Percentiles rank a stretch among this genome's conserved stretches.
These are phyloP conservation scores for Naegleria lovaniensis DNA, from an alignment of 208 protist species.

Conservation along the genomic window DNA sequence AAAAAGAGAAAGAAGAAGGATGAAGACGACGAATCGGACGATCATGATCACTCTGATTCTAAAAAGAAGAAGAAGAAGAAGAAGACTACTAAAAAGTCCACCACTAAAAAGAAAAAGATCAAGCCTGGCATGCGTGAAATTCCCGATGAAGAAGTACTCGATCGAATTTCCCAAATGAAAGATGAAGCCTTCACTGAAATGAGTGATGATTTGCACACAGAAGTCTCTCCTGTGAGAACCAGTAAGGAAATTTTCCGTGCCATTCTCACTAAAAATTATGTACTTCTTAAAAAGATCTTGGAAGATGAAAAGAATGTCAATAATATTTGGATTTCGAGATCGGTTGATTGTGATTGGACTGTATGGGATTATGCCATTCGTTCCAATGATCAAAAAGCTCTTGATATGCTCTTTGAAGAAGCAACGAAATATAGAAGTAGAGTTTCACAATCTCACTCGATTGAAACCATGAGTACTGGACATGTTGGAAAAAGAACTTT, in stretches of 20 bases:
- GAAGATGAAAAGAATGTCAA: neutral
- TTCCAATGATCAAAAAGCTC: neutral
- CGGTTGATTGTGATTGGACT: neutral
- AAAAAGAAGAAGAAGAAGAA: neutral
- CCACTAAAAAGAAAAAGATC: neutral
- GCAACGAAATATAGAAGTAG: neutral
- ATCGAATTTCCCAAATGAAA: neutral
- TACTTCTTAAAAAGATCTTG: neutral
- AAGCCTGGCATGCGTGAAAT: neutral
- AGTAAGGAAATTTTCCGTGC: neutral
- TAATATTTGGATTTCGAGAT: neutral
- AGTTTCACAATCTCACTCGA: too few relatives aligned
- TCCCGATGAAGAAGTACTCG: neutral
- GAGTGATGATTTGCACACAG: neutral
- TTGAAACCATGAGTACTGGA: neutral
- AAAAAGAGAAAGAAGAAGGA: neutral
- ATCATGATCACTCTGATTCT: neutral
- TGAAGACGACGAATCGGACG: neutral
- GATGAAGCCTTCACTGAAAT: neutral
- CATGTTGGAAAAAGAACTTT: neutral
- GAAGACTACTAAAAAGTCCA: neutral
- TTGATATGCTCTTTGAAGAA: neutral
- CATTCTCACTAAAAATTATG: neutral
- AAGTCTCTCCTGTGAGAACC: neutral
- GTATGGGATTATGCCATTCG: neutral